Base-by-base conservation (phyloP, 176 grass and related monocot genomes). In the Musa schizocarpa region DNA sequence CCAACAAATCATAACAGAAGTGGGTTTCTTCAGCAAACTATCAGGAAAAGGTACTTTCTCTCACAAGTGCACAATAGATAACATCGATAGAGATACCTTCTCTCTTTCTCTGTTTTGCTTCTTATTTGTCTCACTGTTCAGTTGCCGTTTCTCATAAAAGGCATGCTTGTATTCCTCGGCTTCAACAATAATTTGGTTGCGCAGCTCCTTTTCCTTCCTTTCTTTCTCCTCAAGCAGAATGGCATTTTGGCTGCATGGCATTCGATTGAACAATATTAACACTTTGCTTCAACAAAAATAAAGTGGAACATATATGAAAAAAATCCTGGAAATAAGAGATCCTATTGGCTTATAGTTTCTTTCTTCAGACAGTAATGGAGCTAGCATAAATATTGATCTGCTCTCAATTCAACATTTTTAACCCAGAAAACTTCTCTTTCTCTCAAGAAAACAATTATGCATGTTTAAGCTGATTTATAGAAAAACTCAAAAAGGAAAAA, bases 41-140 rank as follows among this genome's bases (percentile, higher is more conserved):
- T 29, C 24, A 13, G 13, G 17, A 27, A 72, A 1, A 50, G 34
- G 34, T 6, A 43, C 34, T 43, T 43, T 43, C 34, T 43, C 34
- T 43, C 34, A 43, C 4, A 43, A 43, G 34, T 43, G 34, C 6
- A 6, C 4, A 6, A 43, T 43, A 43, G 34, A 43, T 43, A 43
- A 51, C 54, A 13, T 71, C 11, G 65, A 20, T 53, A 67, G 69
- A 9, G 24, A 9, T 83, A 93, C 94, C 88, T 97, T 89, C 79
- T 97, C 90, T 78, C 88, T 93, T 75, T 97, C 94, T 81, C 94
- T 97, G 68, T 80, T 97, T 50, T 91, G 80, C 13, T 87, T 63
- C 75, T 80, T 87, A 79, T 90, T 92, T 0, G 74, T 63, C 65
- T 68, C 87, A 81, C 87, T 76, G 62, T 87, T 90, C 52, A 89